Conservation (phyloP, 805 yeast genomes). For the Kuraishia hungarica region DNA sequence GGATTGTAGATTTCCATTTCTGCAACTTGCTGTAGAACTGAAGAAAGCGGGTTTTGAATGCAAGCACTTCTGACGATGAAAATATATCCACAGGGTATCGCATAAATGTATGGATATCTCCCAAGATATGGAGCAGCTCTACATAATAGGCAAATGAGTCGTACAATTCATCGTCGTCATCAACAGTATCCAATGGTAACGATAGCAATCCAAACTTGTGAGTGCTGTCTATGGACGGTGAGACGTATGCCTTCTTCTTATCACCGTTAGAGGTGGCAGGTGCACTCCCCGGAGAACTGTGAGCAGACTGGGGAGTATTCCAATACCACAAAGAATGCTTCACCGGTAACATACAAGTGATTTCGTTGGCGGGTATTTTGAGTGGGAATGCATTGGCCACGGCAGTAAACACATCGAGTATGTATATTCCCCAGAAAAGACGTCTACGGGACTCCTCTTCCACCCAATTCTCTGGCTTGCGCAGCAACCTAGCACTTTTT, state of each 20-base stretch:
- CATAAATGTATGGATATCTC: constrained; percentile 11
- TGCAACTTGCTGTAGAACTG: constrained; percentile 7
- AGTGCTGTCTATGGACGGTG: background rate
- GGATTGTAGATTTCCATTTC: constrained; percentile 10
- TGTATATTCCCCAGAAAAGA: constrained; percentile 25
- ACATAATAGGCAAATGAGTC: constrained; percentile 15
- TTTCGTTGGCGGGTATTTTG: constrained; percentile 13
- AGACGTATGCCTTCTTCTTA: background rate
- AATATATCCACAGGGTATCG: constrained; percentile 11
- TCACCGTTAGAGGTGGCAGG: background rate
- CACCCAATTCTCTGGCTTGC: constrained; percentile 24
- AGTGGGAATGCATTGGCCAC: constrained; percentile 25
- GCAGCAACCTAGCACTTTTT: constrained; percentile 10
- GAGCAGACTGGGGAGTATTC: background rate
- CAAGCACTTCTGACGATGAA: constrained; percentile 9
- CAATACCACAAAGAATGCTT: constrained; percentile 11
- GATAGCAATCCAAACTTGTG: background rate
- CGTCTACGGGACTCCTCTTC: constrained; percentile 27
- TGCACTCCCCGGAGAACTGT: background rate
- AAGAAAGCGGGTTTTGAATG: constrained; percentile 10
- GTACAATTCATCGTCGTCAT: constrained; percentile 7
- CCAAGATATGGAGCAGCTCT: constrained; percentile 10
- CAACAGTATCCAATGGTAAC: background rate
- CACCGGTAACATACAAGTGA: constrained; percentile 11
- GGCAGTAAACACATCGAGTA: constrained; percentile 26